Conservation (phyloP, 2,329 filamentous ascomycete species). For the Ascochyta rabiei region DNA sequence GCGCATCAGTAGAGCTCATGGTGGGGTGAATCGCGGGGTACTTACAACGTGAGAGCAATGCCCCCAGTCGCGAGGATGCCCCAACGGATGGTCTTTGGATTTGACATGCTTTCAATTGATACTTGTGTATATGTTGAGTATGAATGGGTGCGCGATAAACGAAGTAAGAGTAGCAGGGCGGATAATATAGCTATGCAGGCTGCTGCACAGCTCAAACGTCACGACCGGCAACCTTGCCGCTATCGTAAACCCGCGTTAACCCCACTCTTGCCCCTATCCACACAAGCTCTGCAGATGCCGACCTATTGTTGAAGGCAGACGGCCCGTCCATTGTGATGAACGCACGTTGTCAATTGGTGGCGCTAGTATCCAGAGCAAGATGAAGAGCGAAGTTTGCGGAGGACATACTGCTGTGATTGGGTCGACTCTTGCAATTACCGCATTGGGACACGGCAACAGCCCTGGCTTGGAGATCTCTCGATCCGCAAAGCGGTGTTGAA, state of each 20-base stretch:
- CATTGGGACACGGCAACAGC: neutral
- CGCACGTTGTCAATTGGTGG: slow-evolving; percentile 3
- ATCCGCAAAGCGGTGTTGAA: slow-evolving; percentile 7
- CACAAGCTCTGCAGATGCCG: neutral
- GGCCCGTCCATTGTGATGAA: neutral
- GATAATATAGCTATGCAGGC: slow-evolving; percentile 13
- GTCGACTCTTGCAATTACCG: slow-evolving; percentile 2
- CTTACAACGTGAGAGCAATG: slow-evolving; percentile 54
- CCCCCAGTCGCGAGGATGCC: slow-evolving; percentile 58
- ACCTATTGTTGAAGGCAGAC: neutral
- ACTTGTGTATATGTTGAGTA: neutral
- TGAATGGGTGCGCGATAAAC: neutral
- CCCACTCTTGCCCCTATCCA: slow-evolving; percentile 18
- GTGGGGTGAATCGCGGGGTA: slow-evolving; percentile 27
- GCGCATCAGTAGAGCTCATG: slow-evolving; percentile 11
- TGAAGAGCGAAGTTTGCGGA: neutral
- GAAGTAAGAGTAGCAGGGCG: neutral
- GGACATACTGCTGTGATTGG: neutral
- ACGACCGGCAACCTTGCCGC: slow-evolving; percentile 8
- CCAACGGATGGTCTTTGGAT: slow-evolving; percentile 49
- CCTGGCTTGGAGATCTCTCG: neutral
- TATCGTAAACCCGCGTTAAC: slow-evolving; percentile 5
- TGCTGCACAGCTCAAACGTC: slow-evolving; percentile 15
- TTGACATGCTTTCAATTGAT: slow-evolving; percentile 31
- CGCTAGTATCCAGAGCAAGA: neutral